Base-by-base conservation (phyloP, 2,329 filamentous ascomycete genomes). In the Diaporthe capsici region DNA sequence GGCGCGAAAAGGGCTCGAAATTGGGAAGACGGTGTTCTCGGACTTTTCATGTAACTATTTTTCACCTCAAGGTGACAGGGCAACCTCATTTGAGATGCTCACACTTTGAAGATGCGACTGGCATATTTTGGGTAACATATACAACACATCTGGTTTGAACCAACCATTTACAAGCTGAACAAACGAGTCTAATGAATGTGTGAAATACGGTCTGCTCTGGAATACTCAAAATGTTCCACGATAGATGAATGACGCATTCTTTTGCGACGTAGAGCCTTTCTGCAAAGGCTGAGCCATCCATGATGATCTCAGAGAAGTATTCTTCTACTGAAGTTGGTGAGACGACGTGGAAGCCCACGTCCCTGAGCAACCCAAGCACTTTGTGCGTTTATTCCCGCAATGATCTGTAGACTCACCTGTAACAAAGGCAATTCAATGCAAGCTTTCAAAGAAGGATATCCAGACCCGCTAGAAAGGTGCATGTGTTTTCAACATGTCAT, bases 31-130 rank as follows among this genome's bases (percentile, higher is more conserved):
- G 44, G 65, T 39, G 47, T 53, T 68, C 34, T 53, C 22, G 65
- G 65, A 22, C 65, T 55, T 68, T 68, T 68, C 65, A 68, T 68
- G 65, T 68, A 68, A 68, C 65, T 68, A 68, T n/a, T 53, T 53
- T 68, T 28, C 65, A 39, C 65, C 13, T 68, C 65, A 55, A 10
- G 9, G 31, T 47, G 47, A 39, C 9, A 39, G 47, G 15, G 31
- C n/a, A 53, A 25, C 31, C 65, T 68, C 65, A 42, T n/a, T 68
- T 68, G 47, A 42, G 65, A 7, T 22, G n/a, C 34, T 28, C n/a
- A 39, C 22, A 25, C 22, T 39, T n/a, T 53, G 65, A 28, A 34
- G 65, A 53, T 53, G 47, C 47, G 47, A 53, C 65, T 68, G 65
- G 65, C 65, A 68, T 68, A 68, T 68, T 68, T 42, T 68, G 65